Evolutionary conservation across 2,329 filamentous ascomycete species (phyloP), one percentile per base, ranked within the genome.

Genomic region (Talaromyces sp.): DNA sequence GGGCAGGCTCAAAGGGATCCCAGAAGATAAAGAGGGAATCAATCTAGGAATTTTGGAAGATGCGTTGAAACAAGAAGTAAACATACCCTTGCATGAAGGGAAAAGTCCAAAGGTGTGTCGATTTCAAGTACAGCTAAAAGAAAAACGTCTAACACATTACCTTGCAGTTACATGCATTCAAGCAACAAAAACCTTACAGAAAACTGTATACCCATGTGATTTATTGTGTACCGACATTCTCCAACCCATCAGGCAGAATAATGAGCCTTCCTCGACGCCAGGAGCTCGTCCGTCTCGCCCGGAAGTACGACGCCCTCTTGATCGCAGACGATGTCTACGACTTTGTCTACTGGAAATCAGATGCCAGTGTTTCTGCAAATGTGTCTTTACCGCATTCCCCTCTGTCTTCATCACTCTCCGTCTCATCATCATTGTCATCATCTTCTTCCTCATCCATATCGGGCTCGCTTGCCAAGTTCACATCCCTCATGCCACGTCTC

Each of bases 281-380:
- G 61, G 79, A 80, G 10, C 82, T 96, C 7, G 86, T 96, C 36
- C 77, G 78, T 31, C 75, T 96, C 6, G 92, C 92, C 0, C 83
- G 92, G 59, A 81, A 86, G 65, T 85, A 88, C 73, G 87, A 96
- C 72, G 90, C 90, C 12, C 82, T 96, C 10, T 76, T 96, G 58
- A 82, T 96, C 44, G 85, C 85, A 59, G 93, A 97, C 75, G 93
- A 96, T 73, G 92, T 96, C 12, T 96, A 97, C 73, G 93, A 96
- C 72, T 89, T 93, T 66, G 81, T 97, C 7, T 88, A 91, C 70
- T 96, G 91, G 90, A 28, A 53, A 28, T 33, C 23, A 23, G 28
- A 59, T 4, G 4, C 82, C 83, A 7, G 68, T 76, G 7, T 67
- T 76, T 56, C 10, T 28, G 51, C 12, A 3, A 3, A 14, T 36